Percentiles rank a stretch among this genome's conserved stretches.
phyloP scores from a whole-genome alignment of 2,329 filamentous ascomycete genomes.

The Trichophyton benhamiae region DNA sequence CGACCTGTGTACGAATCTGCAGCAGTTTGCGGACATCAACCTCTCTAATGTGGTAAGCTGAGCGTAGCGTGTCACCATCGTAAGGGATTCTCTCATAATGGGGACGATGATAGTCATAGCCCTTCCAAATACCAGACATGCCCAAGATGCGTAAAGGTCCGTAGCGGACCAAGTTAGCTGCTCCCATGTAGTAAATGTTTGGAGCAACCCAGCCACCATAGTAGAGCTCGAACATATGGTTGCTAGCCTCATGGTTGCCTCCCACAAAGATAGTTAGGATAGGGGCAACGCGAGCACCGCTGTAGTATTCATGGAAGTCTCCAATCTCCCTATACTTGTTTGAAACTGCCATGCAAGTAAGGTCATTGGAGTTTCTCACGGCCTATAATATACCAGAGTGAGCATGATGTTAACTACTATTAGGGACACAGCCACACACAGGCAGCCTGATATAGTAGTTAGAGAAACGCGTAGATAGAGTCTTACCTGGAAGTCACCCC shows the following conservation, averaged over 20 bases:
- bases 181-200: slow-evolving; percentile 94
- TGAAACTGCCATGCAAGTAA: slow-evolving; percentile 81
- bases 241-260: slow-evolving; percentile 90
- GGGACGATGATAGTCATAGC: slow-evolving; percentile 68
- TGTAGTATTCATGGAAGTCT: slow-evolving; percentile 93
- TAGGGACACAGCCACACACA: too few relatives aligned
- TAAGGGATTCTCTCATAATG: slow-evolving; percentile 84
- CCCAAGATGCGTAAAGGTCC: slow-evolving; percentile 80
- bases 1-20: slow-evolving; percentile 72
- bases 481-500: slow-evolving; percentile 79
- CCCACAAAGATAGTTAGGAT: slow-evolving; percentile 86
- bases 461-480: background rate
- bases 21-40: slow-evolving; percentile 83
- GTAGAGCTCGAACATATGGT: slow-evolving; percentile 80
- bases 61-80: slow-evolving; percentile 59
- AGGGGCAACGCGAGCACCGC: slow-evolving; percentile 61
- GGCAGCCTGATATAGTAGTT: background rate
- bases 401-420: background rate
- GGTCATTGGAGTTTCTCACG: slow-evolving; percentile 74
- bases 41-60: slow-evolving; percentile 82
- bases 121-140: slow-evolving; percentile 91
- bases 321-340: slow-evolving; percentile 75
- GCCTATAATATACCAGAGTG: slow-evolving; percentile 42
- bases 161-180: slow-evolving; percentile 74
- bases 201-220: slow-evolving; percentile 96